Evolutionary conservation across 805 yeast species (phyloP).

Genomic region (Starmerella sp.): DNA sequence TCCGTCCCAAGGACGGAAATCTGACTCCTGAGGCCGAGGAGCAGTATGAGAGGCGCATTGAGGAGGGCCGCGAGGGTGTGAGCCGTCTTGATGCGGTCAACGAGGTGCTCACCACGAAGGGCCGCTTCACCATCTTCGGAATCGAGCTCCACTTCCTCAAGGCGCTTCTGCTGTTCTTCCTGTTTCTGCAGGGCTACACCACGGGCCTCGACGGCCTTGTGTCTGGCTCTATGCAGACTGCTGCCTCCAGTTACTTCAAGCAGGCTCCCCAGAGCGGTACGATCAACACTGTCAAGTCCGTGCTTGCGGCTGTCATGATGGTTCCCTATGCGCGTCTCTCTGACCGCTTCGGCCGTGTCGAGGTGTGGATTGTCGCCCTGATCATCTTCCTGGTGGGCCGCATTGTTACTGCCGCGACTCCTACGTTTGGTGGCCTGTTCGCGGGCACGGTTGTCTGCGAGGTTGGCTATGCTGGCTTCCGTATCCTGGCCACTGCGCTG

Average conservation of each 20-base stretch:
- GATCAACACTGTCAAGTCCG: slow-evolving; percentile 42
- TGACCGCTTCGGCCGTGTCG: slow-evolving; percentile 54
- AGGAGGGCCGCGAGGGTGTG: slow-evolving; percentile 9
- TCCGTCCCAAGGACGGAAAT: not conserved
- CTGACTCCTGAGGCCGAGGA: not conserved
- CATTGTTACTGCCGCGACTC: slow-evolving; percentile 51
- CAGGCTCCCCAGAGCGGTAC: slow-evolving; percentile 48
- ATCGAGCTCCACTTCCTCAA: slow-evolving; percentile 4
- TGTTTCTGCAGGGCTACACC: slow-evolving; percentile 46
- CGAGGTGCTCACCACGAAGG: not conserved
- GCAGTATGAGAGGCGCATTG: not conserved
- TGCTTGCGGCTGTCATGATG: slow-evolving; percentile 56
- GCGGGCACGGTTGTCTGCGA: slow-evolving; percentile 52
- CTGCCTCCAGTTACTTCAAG: slow-evolving; percentile 45
- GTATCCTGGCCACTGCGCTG: slow-evolving; percentile 45
- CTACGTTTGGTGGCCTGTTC: slow-evolving; percentile 45
- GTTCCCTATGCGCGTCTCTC: slow-evolving; percentile 53
- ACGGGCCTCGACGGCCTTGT: slow-evolving; percentile 54
- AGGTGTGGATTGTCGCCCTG: slow-evolving; percentile 38
- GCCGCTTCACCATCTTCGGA: slow-evolving; percentile 2
- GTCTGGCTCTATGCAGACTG: slow-evolving; percentile 42
- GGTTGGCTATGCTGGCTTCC: slow-evolving; percentile 54
- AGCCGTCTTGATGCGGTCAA: slow-evolving; percentile 13
- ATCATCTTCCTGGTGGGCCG: slow-evolving; percentile 53
- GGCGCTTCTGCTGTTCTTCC: slow-evolving; percentile 34